These are phyloP conservation scores for Naganishia randhawae DNA, from an alignment of 768 basidiomycete species.

Conservation along the genomic window DNA sequence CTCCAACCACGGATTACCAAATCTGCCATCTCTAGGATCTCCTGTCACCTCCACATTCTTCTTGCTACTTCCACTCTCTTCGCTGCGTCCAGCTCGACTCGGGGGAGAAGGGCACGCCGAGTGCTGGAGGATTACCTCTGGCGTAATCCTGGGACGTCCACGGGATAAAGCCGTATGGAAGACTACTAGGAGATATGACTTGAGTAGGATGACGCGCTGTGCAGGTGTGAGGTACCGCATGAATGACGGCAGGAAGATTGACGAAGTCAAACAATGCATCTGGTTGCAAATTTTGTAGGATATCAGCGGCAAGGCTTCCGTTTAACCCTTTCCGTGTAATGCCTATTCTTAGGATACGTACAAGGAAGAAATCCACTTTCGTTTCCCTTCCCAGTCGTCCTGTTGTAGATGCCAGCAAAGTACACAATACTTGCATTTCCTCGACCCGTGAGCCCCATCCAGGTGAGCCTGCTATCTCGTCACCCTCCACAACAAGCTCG, in stretches of 20 bases:
- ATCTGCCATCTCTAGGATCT: conserved; percentile 26
- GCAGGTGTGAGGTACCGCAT: conserved; percentile 30
- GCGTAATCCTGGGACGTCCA: conserved; percentile 34
- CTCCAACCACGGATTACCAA: conserved; percentile 35
- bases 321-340: no score
- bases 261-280: conserved; percentile 43
- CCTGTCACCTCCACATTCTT: conserved; percentile 18
- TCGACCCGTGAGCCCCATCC: conserved; percentile 30
- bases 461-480: conserved; percentile 7
- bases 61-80: background rate
- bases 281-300: conserved; percentile 15
- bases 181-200: conserved; percentile 31
- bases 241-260: conserved; percentile 39
- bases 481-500: conserved; percentile 1
- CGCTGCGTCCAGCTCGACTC: conserved; percentile 19
- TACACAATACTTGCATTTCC: conserved; percentile 37
- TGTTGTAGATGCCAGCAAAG: conserved; percentile 35
- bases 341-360: conserved; percentile 23
- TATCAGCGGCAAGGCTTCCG: no score
- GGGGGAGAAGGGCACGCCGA: conserved; percentile 32
- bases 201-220: conserved; percentile 34
- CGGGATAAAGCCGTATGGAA: conserved; percentile 34
- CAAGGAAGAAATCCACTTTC: conserved; percentile 43
- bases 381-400: conserved; percentile 31
- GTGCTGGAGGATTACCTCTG: conserved; percentile 32